Base-by-base conservation (phyloP, 768 basidiomycete genomes). In the Boletellus ananas region DNA sequence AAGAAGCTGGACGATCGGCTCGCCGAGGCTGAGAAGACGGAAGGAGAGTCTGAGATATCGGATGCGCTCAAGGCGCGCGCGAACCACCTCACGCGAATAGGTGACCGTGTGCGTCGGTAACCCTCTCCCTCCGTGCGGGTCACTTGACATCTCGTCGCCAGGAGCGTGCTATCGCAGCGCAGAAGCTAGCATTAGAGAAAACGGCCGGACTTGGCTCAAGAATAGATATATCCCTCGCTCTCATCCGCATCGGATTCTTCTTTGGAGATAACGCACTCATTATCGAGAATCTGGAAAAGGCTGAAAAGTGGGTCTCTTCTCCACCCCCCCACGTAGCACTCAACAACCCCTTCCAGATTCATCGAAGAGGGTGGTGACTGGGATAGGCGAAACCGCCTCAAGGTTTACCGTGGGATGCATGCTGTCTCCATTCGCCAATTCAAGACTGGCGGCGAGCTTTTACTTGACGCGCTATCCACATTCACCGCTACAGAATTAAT, bases 341-440 rank as follows among this genome's bases (percentile, higher is more conserved):
- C 33, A 7, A 41, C 38, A 31, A 34, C 14, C 18, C 37, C 16
- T 16, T 36, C 17, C 62, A 94, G 91, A 48, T 75, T 96, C 37
- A 88, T 96, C 47, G 94, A 97, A 59, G 81, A 92, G 66, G 95
- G 95, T 1, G 95, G 95, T 39, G 95, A 99, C 71, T 99, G 95
- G 95, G 95, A 99, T 67, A 77, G 95, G 47, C 82, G 94, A 34
- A 99, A 97, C 69, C 81, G 95, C 39, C 81, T 97, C 60, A 99
- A 99, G 70, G 95, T 97, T 36, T 99, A 98, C 73, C 81, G 83
- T 44, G 94, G 87, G 42, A 73, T 96, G 0, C 88, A 95, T 62
- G 74, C 86, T 38, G 71, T 94, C 29, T 87, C 90, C 27, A 86
- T 90, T 53, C 86, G 95, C n/a, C 85, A 94, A 61, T 97, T 97